Conservation (phyloP, 331 rosid species). For the Stylosanthes scabra region DNA sequence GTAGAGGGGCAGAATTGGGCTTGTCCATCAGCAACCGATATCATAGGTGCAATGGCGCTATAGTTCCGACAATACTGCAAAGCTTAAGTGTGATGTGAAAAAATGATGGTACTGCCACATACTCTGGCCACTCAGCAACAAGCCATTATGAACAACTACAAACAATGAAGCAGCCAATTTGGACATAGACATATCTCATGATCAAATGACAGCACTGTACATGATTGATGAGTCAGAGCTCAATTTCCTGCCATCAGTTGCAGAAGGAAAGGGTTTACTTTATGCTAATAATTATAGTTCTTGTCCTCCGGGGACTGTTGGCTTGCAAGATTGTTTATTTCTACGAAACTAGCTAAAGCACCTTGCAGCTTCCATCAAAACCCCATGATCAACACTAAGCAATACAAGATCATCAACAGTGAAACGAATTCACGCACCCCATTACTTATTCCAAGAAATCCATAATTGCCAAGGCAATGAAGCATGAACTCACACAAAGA, state of each 20-base stretch:
- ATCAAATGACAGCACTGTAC: not conserved
- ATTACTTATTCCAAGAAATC: not conserved
- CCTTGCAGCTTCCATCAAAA: not conserved
- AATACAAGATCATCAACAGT: not conserved
- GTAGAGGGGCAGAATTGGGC: too few relatives aligned
- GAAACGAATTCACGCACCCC: conserved; percentile 18
- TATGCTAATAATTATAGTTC: not conserved
- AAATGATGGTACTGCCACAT: not conserved
- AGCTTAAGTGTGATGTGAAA: not conserved
- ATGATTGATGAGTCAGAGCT: not conserved
- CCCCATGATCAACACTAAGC: conserved; percentile 4
- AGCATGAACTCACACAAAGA: not conserved
- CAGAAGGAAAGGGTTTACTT: not conserved
- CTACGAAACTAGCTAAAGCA: not conserved
- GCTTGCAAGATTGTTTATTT: not conserved
- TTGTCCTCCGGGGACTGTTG: not conserved
- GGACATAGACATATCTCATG: conserved; percentile 5
- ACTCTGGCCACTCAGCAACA: not conserved
- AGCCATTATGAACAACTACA: not conserved
- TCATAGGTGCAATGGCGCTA: not conserved
- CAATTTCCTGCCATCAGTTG: not conserved
- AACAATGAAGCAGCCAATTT: conserved; percentile 12
- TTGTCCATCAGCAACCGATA: too few relatives aligned
- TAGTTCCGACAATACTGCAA: not conserved
- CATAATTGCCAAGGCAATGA: not conserved